Base-by-base conservation (phyloP, 805 yeast species). In the Brettanomyces sp. region DNA sequence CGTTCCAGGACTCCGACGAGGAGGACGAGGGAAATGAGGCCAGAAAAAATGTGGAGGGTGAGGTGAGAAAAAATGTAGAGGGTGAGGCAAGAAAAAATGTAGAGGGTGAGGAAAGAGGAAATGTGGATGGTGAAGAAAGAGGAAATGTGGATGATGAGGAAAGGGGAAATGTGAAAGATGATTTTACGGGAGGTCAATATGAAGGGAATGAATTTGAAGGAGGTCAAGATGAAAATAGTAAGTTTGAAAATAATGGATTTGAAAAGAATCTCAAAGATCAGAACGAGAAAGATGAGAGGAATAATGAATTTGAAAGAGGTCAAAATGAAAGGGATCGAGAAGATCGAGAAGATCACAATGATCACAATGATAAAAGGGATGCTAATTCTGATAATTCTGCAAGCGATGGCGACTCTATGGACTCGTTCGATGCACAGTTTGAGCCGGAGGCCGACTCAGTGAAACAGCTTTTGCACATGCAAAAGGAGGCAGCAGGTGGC, bases 381-480 rank as follows among this genome's bases (percentile, higher is more conserved):
- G 18, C 18, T 18, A 18, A 18, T 18, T 2, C 18, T 18, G 12
- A 9, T 7, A 38, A 38, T 30, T 25, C 24, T 35, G 14, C n/a
- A 36, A 28, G 35, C 12, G 14, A 41, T 14, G 18, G 11, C 2
- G n/a, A 58, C 35, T 55, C 58, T n/a, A 52, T 58, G 4, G 56
- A 56, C 42, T 57, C 47, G 9, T 58, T 58, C 45, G 62, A 58
- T 42, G 49, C 52, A 21, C 50, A 52, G 33, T 58, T 52, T 42
- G 53, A 55, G 36, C n/a, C 22, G 4, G 25, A 12, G 3, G 45
- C 42, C 8, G 28, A 23, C 4, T 21, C 41, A 7, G 41, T 59
- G 22, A 49, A 48, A 13, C 64, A 60, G 40, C 42, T 60, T 24
- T 42, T 59, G 8, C 55, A 59, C 6, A 57, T 60, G 62, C 51